These are phyloP conservation scores for Nepenthes alata DNA, from an alignment of 179 eudicot genomes.

Conservation along the genomic window DNA sequence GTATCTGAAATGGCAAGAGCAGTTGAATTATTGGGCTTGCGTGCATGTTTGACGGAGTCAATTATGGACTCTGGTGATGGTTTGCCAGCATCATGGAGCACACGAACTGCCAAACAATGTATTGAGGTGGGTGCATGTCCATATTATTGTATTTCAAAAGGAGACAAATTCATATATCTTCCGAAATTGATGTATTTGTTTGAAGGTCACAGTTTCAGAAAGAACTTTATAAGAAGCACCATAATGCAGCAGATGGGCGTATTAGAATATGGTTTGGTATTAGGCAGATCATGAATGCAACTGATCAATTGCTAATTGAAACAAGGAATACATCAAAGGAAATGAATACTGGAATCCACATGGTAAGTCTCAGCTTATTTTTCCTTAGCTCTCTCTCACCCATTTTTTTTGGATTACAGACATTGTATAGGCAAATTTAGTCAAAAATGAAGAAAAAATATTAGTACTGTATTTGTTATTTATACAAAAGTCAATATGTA, in stretches of 20 bases:
- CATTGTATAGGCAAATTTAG: no score
- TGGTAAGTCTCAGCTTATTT: conserved; percentile 29
- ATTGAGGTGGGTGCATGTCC: conserved; percentile 40
- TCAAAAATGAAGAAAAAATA: no score
- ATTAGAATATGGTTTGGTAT: conserved; percentile 83
- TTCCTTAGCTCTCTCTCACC: neutral
- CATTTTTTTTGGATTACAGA: no score
- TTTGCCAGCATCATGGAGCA: conserved; percentile 55
- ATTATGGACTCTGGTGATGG: conserved; percentile 85
- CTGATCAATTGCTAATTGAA: conserved; percentile 57
- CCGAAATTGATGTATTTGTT: conserved; percentile 15
- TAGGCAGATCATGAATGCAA: conserved; percentile 83
- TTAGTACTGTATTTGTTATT: no score
- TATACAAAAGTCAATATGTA: no score
- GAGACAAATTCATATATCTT: neutral
- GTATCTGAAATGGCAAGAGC: conserved; percentile 84
- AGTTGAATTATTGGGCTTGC: conserved; percentile 60
- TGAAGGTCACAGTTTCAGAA: conserved; percentile 52
- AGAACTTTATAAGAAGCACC: conserved; percentile 55
- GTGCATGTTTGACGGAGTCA: conserved; percentile 75
- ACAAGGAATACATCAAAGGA: conserved; percentile 60
- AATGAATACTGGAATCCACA: conserved; percentile 78
- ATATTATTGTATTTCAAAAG: neutral
- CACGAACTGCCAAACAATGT: conserved; percentile 49
- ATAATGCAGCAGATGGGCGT: conserved; percentile 71